Base-by-base conservation (phyloP, 2,329 filamentous ascomycete species). In the Trichophaea hybrida region DNA sequence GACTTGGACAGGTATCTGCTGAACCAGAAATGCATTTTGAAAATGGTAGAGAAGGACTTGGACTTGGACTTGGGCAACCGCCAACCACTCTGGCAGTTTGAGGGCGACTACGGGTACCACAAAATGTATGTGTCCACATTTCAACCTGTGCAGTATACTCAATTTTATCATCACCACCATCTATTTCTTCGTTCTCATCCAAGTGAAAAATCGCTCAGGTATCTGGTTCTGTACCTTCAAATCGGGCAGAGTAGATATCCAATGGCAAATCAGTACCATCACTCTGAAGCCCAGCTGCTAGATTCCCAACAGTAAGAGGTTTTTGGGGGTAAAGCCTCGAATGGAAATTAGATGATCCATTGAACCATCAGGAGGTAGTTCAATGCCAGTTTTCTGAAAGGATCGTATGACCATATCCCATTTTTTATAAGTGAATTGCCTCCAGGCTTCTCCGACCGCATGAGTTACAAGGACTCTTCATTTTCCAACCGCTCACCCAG, bases 391-490 rank as follows among this genome's bases (percentile, higher is more conserved):
- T n/a, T 55, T 33, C 34, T 35, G 46, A 58, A 58, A 59, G n/a
- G 51, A 54, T 10, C 35, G n/a, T 12, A 54, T 44, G 12, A 55
- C 46, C 24, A 52, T 37, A 13, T 54, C 33, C 13, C 32, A 4
- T 46, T 59, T 57, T n/a, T 49, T 33, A 13, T 6, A 6, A 43
- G 37, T 37, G 32, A 60, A 48, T 46, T 34, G 24, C 12, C 53
- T 15, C 54, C 43, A 60, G 10, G 44, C 59, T 34, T 58, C 53
- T 17, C 40, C 59, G 4, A 60, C 55, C 5, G 15, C 40, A 51
- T 52, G 43, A 15, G 46, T 60, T 15, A 58, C 44, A 4, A 54
- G n/a, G 35, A 60, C 52, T 35, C 59, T 44, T 24, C 55, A 13
- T 13, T 52, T n/a, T 37, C 58, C 58, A 15, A 60, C n/a, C 37